phyloP scores from a whole-genome alignment of 495 filamentous ascomycete species.

The Elaphomyces granulatus region DNA sequence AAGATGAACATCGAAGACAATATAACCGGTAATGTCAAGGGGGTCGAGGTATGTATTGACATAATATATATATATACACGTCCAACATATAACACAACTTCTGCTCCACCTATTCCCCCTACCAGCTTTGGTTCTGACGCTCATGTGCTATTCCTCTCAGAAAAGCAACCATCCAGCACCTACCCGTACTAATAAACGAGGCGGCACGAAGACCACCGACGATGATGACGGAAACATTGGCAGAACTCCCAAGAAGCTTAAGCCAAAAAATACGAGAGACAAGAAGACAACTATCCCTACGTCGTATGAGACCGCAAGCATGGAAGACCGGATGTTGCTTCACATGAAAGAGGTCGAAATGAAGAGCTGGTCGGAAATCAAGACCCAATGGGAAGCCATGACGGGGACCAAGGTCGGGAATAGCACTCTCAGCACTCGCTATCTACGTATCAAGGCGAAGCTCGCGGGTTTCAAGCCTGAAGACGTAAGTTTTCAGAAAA shows the following conservation, averaged over 20 bases:
- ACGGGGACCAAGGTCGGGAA: slow-evolving; percentile 8
- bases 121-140: too few species aligned
- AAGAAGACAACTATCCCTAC: slow-evolving; percentile 10
- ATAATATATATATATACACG: too few species aligned
- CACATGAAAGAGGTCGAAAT: slow-evolving; percentile 12
- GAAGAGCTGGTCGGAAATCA: slow-evolving; percentile 12
- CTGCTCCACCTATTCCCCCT: too few species aligned
- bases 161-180: too few species aligned
- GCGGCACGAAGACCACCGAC: slow-evolving; percentile 1
- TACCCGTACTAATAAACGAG: not conserved
- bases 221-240: not conserved
- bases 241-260: slow-evolving; percentile 2
- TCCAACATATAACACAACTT: too few species aligned
- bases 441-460: slow-evolving; percentile 14
- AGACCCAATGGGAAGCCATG: slow-evolving; percentile 2
- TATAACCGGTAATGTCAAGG: too few species aligned
- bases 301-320: slow-evolving; percentile 3
- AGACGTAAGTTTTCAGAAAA: slow-evolving; percentile 16
- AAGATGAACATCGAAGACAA: too few species aligned
- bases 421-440: slow-evolving; percentile 8
- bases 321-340: slow-evolving; percentile 6
- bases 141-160: too few species aligned
- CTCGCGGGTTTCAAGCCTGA: slow-evolving; percentile 6
- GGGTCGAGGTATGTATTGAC: too few species aligned
- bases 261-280: not conserved